phyloP scores from a whole-genome alignment of 2,329 filamentous ascomycete genomes.

The Scortechinia acanthostroma region DNA sequence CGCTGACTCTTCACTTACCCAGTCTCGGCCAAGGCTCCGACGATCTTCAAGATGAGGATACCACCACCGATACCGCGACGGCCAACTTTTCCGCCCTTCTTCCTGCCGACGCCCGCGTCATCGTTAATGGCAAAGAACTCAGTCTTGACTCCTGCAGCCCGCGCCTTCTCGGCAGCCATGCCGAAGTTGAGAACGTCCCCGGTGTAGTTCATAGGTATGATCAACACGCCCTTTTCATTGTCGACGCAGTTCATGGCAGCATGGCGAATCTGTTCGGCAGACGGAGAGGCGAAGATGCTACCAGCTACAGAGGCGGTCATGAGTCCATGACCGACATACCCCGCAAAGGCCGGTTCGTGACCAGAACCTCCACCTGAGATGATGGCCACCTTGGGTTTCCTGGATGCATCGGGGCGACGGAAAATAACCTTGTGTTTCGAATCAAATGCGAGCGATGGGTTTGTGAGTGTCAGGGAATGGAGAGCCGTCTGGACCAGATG shows the following conservation, averaged over 20 bases:
- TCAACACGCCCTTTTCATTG: slow-evolving; percentile 47
- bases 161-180: slow-evolving; percentile 60
- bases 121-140: slow-evolving; percentile 63
- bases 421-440: slow-evolving; percentile 14
- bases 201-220: slow-evolving; percentile 65
- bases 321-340: slow-evolving; percentile 56
- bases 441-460: slow-evolving; percentile 15
- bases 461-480: slow-evolving; percentile 14
- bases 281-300: slow-evolving; percentile 60
- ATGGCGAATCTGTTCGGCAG: slow-evolving; percentile 51
- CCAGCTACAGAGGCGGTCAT: slow-evolving; percentile 57
- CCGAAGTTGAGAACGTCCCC: slow-evolving; percentile 58
- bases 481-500: slow-evolving; percentile 12
- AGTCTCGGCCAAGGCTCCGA: slow-evolving; percentile 44
- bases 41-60: slow-evolving; percentile 58
- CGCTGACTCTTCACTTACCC: no score
- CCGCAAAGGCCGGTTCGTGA: slow-evolving; percentile 58
- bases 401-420: background rate
- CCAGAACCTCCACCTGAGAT: slow-evolving; percentile 58
- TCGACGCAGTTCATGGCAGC: slow-evolving; percentile 47
- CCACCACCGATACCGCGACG: slow-evolving; percentile 61
- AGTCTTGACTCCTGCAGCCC: slow-evolving; percentile 49
- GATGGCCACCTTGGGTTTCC: slow-evolving; percentile 38
- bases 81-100: slow-evolving; percentile 57
- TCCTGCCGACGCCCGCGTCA: slow-evolving; percentile 56